Percentiles rank a stretch among this genome's conserved stretches.
phyloP scores from a whole-genome alignment of 345 rosid species.

The Nasturtium officinale region DNA sequence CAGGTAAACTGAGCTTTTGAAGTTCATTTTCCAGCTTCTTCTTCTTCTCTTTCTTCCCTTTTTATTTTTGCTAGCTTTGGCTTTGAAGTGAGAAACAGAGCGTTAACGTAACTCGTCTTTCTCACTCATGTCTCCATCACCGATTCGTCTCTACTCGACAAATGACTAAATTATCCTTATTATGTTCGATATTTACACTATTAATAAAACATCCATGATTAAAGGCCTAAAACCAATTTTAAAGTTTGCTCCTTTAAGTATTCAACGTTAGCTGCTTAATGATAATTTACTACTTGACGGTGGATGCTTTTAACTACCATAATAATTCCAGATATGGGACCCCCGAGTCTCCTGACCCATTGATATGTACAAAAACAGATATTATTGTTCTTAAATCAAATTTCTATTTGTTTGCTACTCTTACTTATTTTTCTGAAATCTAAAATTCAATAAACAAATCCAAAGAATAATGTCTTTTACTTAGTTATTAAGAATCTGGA shows the following conservation, averaged over 20 bases:
- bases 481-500: not conserved
- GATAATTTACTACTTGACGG: conserved; percentile 16
- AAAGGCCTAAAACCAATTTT: conserved; percentile 1
- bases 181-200: not conserved
- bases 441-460: not conserved
- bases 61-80: conserved; percentile 2
- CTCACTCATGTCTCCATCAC: conserved; percentile 30
- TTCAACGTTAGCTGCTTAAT: conserved; percentile 26
- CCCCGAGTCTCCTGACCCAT: not conserved
- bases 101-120: conserved; percentile 24
- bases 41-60: not conserved
- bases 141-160: conserved; percentile 19
- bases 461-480: not conserved
- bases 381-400: not conserved
- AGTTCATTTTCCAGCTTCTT: conserved; percentile 24
- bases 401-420: not conserved
- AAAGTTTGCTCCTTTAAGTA: conserved; percentile 41
- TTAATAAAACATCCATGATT: conserved; percentile 1
- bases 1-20: not conserved
- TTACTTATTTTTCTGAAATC: not conserved
- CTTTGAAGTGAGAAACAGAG: conserved; percentile 29
- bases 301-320: conserved; percentile 11
- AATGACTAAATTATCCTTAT: conserved; percentile 27
- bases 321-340: conserved; percentile 2
- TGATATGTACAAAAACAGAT: not conserved